These are phyloP conservation scores for Skeletonema menzelii DNA, from an alignment of 108 stramenopile genomes.

Conservation along the genomic window DNA sequence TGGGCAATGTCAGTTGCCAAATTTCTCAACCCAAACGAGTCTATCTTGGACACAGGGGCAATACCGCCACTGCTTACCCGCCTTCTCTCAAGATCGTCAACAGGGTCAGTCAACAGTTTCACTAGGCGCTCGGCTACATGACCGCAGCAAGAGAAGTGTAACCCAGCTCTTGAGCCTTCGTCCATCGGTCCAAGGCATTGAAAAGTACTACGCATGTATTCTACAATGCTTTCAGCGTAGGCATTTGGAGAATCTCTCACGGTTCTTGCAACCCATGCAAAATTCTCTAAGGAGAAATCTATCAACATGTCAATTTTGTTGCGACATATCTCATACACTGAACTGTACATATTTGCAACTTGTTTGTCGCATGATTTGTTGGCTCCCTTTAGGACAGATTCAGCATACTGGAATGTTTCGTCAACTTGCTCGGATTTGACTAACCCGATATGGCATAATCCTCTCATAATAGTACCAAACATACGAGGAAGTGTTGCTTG, in stretches of 20 bases:
- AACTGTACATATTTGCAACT: constrained; percentile 84
- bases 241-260: constrained; percentile 84
- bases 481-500: constrained; percentile 80
- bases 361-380: constrained; percentile 90
- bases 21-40: constrained; percentile 88
- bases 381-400: constrained; percentile 73
- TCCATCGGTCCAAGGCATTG: constrained; percentile 85
- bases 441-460: constrained; percentile 85
- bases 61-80: constrained; percentile 40
- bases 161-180: constrained; percentile 84
- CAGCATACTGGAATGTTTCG: constrained; percentile 85
- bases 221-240: constrained; percentile 81
- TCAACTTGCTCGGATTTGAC: constrained; percentile 83
- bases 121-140: constrained; percentile 87
- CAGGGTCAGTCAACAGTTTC: constrained; percentile 65
- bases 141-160: constrained; percentile 92
- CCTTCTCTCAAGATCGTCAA: constrained; percentile 45
- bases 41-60: constrained; percentile 79
- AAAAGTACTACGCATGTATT: constrained; percentile 81
- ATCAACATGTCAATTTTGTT: constrained; percentile 87
- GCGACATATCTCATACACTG: constrained; percentile 86
- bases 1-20: constrained; percentile 77
- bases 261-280: constrained; percentile 83
- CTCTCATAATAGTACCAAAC: constrained; percentile 88
- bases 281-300: constrained; percentile 81